These are phyloP conservation scores for Scedosporium minutisporum DNA, from an alignment of 2,329 filamentous ascomycete genomes.

Conservation along the genomic window DNA sequence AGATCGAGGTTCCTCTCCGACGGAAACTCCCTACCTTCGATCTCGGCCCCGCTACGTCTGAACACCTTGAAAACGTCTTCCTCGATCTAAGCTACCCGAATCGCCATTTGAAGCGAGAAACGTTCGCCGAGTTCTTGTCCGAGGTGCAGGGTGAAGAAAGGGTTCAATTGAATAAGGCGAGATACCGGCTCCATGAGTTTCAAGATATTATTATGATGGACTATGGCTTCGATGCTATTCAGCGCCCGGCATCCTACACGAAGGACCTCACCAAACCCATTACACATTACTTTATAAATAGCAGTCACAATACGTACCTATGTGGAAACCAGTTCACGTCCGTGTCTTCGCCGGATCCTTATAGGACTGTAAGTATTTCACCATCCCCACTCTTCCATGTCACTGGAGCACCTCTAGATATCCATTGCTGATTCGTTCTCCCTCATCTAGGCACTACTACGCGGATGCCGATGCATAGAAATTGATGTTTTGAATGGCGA, in stretches of 20 bases:
- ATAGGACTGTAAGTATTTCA: conserved; percentile 53
- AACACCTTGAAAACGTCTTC: not conserved
- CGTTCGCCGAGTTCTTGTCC: conserved; percentile 2
- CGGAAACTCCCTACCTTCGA: conserved; percentile 1
- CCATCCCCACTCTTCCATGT: not conserved
- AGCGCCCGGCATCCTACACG: conserved; percentile 28
- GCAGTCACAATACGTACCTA: conserved; percentile 90
- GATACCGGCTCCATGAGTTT: conserved; percentile 6
- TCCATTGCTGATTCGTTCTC: not conserved
- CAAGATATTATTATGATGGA: conserved; percentile 18
- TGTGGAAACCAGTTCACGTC: conserved; percentile 78
- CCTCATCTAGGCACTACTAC: conserved; percentile 50
- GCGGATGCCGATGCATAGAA: conserved; percentile 82
- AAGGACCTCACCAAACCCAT: conserved; percentile 59
- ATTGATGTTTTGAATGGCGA: conserved; percentile 90
- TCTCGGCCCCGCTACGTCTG: not conserved
- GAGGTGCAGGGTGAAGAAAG: not conserved
- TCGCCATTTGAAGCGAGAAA: conserved; percentile 3
- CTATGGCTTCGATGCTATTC: conserved; percentile 33
- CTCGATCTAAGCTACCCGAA: not conserved
- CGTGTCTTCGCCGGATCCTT: conserved; percentile 66
- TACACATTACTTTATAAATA: conserved; percentile 88
- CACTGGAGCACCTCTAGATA: not conserved
- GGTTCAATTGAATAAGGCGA: conserved; percentile 2
- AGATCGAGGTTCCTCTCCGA: not conserved